Evolutionary conservation across 768 basidiomycete genomes (phyloP).

Genomic region (Leccinum subgranulosum): DNA sequence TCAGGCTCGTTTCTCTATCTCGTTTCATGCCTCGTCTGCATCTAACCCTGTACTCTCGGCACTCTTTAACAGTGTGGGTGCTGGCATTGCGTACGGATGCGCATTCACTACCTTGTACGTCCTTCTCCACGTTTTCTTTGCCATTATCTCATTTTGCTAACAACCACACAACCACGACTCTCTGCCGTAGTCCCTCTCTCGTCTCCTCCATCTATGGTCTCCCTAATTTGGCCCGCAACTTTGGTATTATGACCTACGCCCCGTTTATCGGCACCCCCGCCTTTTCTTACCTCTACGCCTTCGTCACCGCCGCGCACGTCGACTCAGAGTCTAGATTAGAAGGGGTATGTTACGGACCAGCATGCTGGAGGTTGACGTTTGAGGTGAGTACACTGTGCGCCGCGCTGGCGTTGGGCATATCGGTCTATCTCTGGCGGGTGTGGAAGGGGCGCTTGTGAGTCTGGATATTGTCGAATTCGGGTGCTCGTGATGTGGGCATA

Average conservation of each 20-base stretch:
- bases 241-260: slow-evolving; percentile 69
- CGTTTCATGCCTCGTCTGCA: not conserved
- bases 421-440: slow-evolving; percentile 54
- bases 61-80: slow-evolving; percentile 47
- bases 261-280: slow-evolving; percentile 72
- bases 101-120: slow-evolving; percentile 71
- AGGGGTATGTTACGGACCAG: slow-evolving; percentile 49
- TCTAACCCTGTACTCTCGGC: not conserved
- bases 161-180: not conserved
- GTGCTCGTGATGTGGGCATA: not conserved
- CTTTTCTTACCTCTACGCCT: slow-evolving; percentile 80
- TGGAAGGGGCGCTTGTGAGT: slow-evolving; percentile 58
- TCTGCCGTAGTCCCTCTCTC: slow-evolving; percentile 50
- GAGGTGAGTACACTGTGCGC: slow-evolving; percentile 44
- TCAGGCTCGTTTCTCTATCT: slow-evolving; percentile 47
- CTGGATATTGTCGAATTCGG: not conserved
- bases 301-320: slow-evolving; percentile 53
- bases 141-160: not conserved
- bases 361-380: slow-evolving; percentile 71
- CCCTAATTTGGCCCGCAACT: slow-evolving; percentile 71
- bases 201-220: slow-evolving; percentile 71
- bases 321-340: slow-evolving; percentile 21
- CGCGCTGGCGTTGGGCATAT: slow-evolving; percentile 41
- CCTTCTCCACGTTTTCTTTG: not conserved
- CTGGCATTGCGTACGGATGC: slow-evolving; percentile 67